Evolutionary conservation across 495 filamentous ascomycete genomes (phyloP).

Genomic region (Neurospora hispaniola): DNA sequence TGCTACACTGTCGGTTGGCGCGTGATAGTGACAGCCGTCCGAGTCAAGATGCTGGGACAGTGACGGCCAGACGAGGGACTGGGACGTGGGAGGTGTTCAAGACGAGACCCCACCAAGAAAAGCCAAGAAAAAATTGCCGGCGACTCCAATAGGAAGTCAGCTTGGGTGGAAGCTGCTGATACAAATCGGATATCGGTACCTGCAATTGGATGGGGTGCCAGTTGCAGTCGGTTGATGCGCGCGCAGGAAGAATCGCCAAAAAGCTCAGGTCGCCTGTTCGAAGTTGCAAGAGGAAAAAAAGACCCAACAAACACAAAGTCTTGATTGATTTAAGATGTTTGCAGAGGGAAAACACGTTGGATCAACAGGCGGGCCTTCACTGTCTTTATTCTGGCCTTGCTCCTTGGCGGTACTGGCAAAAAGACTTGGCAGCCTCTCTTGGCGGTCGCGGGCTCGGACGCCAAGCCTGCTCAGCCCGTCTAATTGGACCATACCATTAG

Average conservation of each 20-base stretch:
- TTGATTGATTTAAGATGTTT: constrained; percentile 9
- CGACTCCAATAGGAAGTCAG: background rate
- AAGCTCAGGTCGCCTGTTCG: background rate
- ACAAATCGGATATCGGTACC: background rate
- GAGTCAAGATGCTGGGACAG: background rate
- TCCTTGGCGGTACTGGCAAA: constrained; percentile 36
- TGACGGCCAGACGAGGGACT: background rate
- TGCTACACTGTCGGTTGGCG: background rate
- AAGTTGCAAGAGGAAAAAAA: constrained; percentile 2
- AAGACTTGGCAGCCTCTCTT: constrained; percentile 34
- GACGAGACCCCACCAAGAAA: background rate
- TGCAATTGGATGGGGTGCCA: background rate
- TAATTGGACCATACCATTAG: constrained; percentile 16
- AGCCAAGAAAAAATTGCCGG: background rate
- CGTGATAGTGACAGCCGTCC: background rate
- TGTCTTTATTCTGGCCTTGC: constrained; percentile 36
- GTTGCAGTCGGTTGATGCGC: background rate
- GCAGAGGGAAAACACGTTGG: constrained; percentile 23
- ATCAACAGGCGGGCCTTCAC: constrained; percentile 29
- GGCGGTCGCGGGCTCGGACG: constrained; percentile 27
- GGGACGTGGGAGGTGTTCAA: background rate
- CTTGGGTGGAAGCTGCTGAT: background rate
- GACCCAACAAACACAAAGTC: constrained; percentile 12
- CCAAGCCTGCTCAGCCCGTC: constrained; percentile 6
- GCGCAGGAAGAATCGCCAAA: background rate